These are phyloP conservation scores for Populus hybrid DNA, from an alignment of 441 rosid genomes.

Conservation along the genomic window DNA sequence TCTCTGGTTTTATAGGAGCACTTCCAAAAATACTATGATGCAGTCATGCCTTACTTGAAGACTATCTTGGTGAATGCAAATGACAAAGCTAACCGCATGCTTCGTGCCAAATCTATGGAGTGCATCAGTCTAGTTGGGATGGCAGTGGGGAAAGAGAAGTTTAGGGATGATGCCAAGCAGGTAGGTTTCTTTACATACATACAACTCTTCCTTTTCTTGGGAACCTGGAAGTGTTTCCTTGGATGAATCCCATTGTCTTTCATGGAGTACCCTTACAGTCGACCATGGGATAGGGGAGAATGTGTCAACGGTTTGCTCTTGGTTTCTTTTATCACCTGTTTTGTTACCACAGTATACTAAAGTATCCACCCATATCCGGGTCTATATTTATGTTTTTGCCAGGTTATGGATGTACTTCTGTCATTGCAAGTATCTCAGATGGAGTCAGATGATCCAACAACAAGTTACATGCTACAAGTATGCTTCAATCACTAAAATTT, in stretches of 20 bases:
- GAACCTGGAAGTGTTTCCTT: neutral
- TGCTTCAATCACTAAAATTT: constrained; percentile 15
- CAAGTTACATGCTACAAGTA: constrained; percentile 98
- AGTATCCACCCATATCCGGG: neutral
- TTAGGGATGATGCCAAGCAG: constrained; percentile 60
- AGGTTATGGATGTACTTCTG: constrained; percentile 99
- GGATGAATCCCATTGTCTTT: neutral
- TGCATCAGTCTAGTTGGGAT: constrained; percentile 99
- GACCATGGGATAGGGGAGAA: neutral
- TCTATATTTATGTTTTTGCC: constrained; percentile 16
- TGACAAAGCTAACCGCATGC: constrained; percentile 95
- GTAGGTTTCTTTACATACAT: constrained; percentile 31
- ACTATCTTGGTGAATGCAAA: constrained; percentile 91
- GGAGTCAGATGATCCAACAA: constrained; percentile 98
- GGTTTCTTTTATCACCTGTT: neutral
- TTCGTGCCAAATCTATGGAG: constrained; percentile 99
- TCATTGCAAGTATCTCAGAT: constrained; percentile 92
- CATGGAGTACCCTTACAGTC: neutral
- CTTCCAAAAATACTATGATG: constrained; percentile 94
- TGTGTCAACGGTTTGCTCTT: neutral
- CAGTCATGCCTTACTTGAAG: constrained; percentile 96
- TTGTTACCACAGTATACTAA: neutral
- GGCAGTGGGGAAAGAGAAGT: constrained; percentile 85
- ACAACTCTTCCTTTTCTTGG: constrained; percentile 5
- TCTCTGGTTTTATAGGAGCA: constrained; percentile 64